Evolutionary conservation across 2,329 filamentous ascomycete species (phyloP), one percentile per base, ranked within the genome.

Genomic region (Aureobasidium vineae): DNA sequence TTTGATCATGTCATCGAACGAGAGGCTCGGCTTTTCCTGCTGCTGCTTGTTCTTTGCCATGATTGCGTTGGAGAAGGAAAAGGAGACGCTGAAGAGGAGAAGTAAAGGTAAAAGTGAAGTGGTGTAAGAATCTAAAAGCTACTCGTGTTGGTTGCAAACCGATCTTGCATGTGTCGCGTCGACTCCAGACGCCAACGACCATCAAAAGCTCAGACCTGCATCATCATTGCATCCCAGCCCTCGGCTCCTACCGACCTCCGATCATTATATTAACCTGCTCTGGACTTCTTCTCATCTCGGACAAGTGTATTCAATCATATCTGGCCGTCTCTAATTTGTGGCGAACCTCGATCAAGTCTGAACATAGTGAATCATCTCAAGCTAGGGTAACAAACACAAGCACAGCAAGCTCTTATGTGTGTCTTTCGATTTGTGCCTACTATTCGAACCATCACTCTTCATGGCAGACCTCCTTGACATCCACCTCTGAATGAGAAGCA

Each of bases 1-100:
- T 73, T 83, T 77, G 67, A 84, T 83, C 70, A 84, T 83, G 49
- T 78, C 78, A 71, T 84, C 79, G 68, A 84, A 84, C 10, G 81
- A 81, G 47, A 79, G 70, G 23, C 76, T 71, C 70, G 73, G 69
- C 72, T 79, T 54, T 45, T 60, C 45, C 15, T 61, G 64, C 26
- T 38, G 54, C 28, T 64, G 49, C 21, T 65, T 65, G 31, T 54
- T 65, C 26, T 65, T 65, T 10, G 61, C 50, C 61, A 65, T 65
- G 41, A 15, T 47, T 38, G 23, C 16, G 52, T 53, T 11, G n/a
- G 8, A 13, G 33, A 13, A 10, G 8, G 33, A 13, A 2, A 36
- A 36, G 33, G 33, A 5, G 31, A 36, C 33, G 33, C 3, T 13
- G 8, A 33, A 31, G 6, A 36, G n/a, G 23, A 33, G 16, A 50